These are phyloP conservation scores for Pleurotus tuber-regium DNA, from an alignment of 768 basidiomycete genomes.

Conservation along the genomic window DNA sequence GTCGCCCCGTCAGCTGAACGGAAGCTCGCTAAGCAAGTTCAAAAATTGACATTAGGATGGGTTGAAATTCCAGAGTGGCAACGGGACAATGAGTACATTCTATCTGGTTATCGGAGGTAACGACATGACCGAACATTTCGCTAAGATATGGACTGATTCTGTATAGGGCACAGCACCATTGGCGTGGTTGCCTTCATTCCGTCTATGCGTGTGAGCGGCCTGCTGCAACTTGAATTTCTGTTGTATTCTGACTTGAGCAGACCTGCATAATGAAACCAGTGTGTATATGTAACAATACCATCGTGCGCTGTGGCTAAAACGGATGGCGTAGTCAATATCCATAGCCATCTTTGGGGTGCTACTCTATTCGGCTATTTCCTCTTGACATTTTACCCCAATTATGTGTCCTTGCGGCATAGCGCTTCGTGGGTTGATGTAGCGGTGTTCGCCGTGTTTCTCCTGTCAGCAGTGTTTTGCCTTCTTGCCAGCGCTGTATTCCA, in stretches of 20 bases:
- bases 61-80: slow-evolving; percentile 65
- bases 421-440: slow-evolving; percentile 61
- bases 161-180: slow-evolving; percentile 54
- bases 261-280: slow-evolving; percentile 81
- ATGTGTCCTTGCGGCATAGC: slow-evolving; percentile 49
- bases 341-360: slow-evolving; percentile 75
- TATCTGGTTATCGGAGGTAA: slow-evolving; percentile 68
- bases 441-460: slow-evolving; percentile 63
- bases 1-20: background rate
- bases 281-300: slow-evolving; percentile 15
- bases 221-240: slow-evolving; percentile 17
- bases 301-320: slow-evolving; percentile 8
- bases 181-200: slow-evolving; percentile 61
- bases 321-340: slow-evolving; percentile 68
- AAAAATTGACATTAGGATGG: slow-evolving; percentile 40
- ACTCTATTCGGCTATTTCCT: slow-evolving; percentile 58
- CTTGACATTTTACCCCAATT: slow-evolving; percentile 46
- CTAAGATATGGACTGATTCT: slow-evolving; percentile 8
- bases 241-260: slow-evolving; percentile 31
- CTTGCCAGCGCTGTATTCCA: slow-evolving; percentile 73
- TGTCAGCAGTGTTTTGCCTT: slow-evolving; percentile 73
- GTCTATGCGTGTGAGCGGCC: slow-evolving; percentile 60
- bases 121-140: slow-evolving; percentile 5
- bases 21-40: slow-evolving; percentile 4
- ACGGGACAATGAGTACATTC: slow-evolving; percentile 71